A percentile compares a stretch with the other conserved stretches of the same genome.
Conservation (phyloP, 2,329 filamentous ascomycete species). For the Colletotrichum tofieldiae region DNA sequence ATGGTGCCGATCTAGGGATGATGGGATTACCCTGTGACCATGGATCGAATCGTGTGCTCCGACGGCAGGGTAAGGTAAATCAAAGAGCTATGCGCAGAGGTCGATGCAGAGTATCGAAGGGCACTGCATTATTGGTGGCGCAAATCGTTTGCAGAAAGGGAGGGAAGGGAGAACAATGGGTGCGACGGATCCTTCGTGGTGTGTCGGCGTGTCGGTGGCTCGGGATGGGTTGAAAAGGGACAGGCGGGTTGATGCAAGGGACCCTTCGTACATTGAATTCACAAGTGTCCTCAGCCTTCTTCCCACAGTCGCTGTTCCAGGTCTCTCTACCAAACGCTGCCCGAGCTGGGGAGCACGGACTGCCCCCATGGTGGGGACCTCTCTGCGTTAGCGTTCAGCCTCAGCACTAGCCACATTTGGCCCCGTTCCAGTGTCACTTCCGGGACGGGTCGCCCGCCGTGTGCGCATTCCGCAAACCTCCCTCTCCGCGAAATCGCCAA, state of each 20-base stretch:
- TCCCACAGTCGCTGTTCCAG: constrained; percentile 19
- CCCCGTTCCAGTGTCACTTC: not conserved
- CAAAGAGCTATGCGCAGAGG: constrained; percentile 26
- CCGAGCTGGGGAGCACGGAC: constrained; percentile 10
- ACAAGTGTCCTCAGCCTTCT: constrained; percentile 38
- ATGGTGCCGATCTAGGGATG: constrained; percentile 44
- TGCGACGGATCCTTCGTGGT: not conserved
- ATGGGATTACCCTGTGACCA: constrained; percentile 43
- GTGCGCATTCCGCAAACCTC: no score
- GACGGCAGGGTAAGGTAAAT: constrained; percentile 9
- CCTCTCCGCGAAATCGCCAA: no score
- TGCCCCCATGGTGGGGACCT: not conserved
- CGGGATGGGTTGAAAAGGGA: constrained; percentile 3
- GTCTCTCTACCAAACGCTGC: not conserved
- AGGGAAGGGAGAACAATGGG: not conserved
- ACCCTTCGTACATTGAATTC: constrained; percentile 27
- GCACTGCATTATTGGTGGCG: constrained; percentile 37
- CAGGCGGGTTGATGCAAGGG: constrained; percentile 3
- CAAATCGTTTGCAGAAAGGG: not conserved
- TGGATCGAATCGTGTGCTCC: constrained; percentile 18
- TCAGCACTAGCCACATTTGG: constrained; percentile 24
- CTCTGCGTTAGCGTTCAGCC: constrained; percentile 3
- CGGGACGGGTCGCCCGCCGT: no score
- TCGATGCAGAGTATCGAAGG: constrained; percentile 16
- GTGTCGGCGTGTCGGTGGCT: not conserved